Conservation (phyloP, 176 grass and related monocot genomes). For the Eremochloa ophiuroides region DNA sequence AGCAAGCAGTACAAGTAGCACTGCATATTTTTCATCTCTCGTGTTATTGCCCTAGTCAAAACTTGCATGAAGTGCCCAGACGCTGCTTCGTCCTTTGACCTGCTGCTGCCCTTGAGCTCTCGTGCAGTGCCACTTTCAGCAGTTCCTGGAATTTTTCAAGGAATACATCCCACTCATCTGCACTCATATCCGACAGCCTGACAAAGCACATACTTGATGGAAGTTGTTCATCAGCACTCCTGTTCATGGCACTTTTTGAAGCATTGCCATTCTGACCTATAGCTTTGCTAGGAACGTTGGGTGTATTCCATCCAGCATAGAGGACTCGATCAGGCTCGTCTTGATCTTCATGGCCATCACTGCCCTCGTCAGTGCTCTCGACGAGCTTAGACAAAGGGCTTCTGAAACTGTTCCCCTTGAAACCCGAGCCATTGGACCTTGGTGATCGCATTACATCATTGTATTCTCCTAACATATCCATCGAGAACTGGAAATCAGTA, state of each 20-base stretch:
- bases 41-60: constrained; percentile 53
- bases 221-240: constrained; percentile 59
- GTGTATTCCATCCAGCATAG: neutral
- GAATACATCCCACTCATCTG: constrained; percentile 54
- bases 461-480: constrained; percentile 47
- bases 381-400: constrained; percentile 51
- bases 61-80: constrained; percentile 71
- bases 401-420: constrained; percentile 39
- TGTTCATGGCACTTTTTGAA: constrained; percentile 19
- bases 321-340: constrained; percentile 16
- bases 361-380: constrained; percentile 46
- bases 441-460: constrained; percentile 30
- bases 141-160: constrained; percentile 53
- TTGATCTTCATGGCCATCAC: constrained; percentile 36
- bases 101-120: constrained; percentile 3
- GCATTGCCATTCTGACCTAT: constrained; percentile 25
- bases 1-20: constrained; percentile 17
- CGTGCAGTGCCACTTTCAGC: constrained; percentile 40
- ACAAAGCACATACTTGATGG: constrained; percentile 58
- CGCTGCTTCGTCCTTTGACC: constrained; percentile 54
- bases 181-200: constrained; percentile 52
- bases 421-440: constrained; percentile 26
- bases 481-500: constrained; percentile 44
- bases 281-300: constrained; percentile 24
- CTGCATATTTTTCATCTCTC: constrained; percentile 12